Conservation (phyloP, 2,329 filamentous ascomycete species). For the Colletotrichum navitas region DNA sequence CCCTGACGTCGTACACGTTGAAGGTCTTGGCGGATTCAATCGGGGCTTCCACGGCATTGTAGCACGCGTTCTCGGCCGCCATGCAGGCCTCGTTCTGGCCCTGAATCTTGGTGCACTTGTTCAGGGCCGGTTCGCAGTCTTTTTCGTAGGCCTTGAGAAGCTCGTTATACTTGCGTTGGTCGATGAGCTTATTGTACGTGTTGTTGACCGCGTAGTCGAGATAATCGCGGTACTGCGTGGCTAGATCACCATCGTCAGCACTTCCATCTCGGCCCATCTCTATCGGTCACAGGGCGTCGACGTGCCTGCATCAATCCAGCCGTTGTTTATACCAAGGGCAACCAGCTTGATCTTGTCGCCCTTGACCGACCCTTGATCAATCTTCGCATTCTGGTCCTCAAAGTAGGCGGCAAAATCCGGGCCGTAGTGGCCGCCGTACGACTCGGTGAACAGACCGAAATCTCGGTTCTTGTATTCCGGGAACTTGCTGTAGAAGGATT, state of each 20-base stretch:
- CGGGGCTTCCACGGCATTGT: constrained; percentile 45
- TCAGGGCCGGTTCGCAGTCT: constrained; percentile 44
- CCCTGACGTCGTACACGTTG: constrained; percentile 62
- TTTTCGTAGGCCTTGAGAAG: constrained; percentile 42
- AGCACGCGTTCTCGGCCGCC: constrained; percentile 47
- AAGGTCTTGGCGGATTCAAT: constrained; percentile 49
- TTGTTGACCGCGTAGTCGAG: constrained; percentile 61
- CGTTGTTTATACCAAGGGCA: constrained; percentile 69
- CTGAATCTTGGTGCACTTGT: constrained; percentile 41
- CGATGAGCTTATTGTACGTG: constrained; percentile 49
- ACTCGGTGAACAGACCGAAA: constrained; percentile 66
- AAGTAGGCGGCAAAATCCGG: constrained; percentile 69
- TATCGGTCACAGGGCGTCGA: neutral
- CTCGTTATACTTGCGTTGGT: constrained; percentile 30
- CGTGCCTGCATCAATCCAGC: constrained; percentile 61
- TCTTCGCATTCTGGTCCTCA: constrained; percentile 67
- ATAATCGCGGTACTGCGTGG: constrained; percentile 56
- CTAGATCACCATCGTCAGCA: neutral
- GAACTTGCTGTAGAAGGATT: constrained; percentile 73
- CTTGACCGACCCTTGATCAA: constrained; percentile 56
- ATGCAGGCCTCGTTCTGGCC: constrained; percentile 47
- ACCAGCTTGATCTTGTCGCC: constrained; percentile 62
- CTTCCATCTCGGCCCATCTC: no score
- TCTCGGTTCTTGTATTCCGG: constrained; percentile 71
- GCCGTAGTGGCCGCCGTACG: constrained; percentile 71